phyloP scores from a whole-genome alignment of 139 green algal genomes.

The Pleodorina starrii region DNA sequence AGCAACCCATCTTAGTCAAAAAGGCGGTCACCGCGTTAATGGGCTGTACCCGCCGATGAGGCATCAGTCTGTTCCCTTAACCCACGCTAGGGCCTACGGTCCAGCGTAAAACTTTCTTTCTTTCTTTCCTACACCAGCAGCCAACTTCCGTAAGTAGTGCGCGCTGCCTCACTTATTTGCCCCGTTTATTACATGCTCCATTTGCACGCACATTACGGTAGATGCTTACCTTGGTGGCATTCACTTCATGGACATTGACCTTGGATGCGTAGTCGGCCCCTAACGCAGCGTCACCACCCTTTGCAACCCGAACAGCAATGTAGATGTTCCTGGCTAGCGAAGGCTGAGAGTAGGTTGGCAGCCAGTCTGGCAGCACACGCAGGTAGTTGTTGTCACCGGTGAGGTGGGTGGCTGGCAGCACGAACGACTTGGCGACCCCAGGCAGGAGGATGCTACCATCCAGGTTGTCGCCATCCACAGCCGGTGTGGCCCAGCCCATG shows the following conservation, averaged over 20 bases:
- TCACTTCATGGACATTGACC: not conserved
- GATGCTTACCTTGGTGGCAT: not conserved
- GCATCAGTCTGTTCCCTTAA: too few species aligned
- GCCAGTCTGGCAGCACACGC: not conserved
- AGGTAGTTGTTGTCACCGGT: not conserved
- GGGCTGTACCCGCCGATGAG: too few species aligned
- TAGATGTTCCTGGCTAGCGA: not conserved
- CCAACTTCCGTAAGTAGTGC: too few species aligned
- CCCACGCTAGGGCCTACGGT: too few species aligned
- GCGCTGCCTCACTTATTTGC: too few species aligned
- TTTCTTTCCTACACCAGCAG: too few species aligned
- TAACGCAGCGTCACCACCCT: not conserved
- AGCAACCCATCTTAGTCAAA: too few species aligned
- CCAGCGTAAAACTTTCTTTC: too few species aligned
- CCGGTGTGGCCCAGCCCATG: not conserved
- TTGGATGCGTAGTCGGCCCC: not conserved
- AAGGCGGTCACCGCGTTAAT: too few species aligned
- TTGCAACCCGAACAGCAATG: not conserved
- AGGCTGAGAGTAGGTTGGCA: not conserved
- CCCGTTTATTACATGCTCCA: too few species aligned
- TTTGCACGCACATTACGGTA: too few species aligned
- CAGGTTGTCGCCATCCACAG: not conserved
- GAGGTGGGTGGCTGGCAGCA: conserved; percentile 31
- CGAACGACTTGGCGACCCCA: not conserved
- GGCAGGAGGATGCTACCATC: not conserved